A percentile compares a stretch with the other conserved stretches of the same genome.
These are phyloP conservation scores for Cladosporium cucumerinum DNA, from an alignment of 2,329 filamentous ascomycete species.

Conservation along the genomic window DNA sequence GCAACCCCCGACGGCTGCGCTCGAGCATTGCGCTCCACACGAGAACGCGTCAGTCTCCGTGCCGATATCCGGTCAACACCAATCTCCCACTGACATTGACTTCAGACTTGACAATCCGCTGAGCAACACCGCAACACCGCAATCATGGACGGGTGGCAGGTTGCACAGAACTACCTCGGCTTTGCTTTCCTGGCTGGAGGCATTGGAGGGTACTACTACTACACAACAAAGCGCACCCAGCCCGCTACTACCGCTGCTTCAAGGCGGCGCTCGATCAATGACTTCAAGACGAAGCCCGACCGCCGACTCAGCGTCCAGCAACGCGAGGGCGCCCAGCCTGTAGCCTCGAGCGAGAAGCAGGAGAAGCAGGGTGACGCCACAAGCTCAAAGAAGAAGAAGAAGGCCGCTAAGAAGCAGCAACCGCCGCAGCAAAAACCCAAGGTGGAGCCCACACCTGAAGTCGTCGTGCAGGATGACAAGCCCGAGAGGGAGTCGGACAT, in stretches of 20 bases:
- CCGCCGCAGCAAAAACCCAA: slow-evolving; percentile 18
- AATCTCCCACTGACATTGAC: neutral
- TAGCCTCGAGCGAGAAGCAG: slow-evolving; percentile 16
- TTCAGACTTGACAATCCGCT: neutral
- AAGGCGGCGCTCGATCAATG: slow-evolving; percentile 8
- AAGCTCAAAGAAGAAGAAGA: slow-evolving; percentile 36
- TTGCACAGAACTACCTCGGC: slow-evolving; percentile 21
- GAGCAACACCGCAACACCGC: slow-evolving; percentile 7
- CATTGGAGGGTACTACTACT: slow-evolving; percentile 18
- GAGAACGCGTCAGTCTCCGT: slow-evolving; percentile 14
- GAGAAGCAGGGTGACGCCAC: slow-evolving; percentile 20
- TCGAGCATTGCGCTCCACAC: slow-evolving; percentile 1
- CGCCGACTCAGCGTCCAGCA: slow-evolving; percentile 11
- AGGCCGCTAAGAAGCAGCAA: slow-evolving; percentile 28
- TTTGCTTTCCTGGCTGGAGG: slow-evolving; percentile 18
- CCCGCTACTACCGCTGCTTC: neutral
- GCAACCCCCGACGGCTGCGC: slow-evolving; percentile 1
- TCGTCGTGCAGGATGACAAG: slow-evolving; percentile 30
- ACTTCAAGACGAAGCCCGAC: slow-evolving; percentile 14
- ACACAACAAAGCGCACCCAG: slow-evolving; percentile 16
- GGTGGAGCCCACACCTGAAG: slow-evolving; percentile 25
- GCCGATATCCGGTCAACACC: slow-evolving; percentile 6
- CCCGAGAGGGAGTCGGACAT: slow-evolving; percentile 57
- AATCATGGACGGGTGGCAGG: slow-evolving; percentile 24
- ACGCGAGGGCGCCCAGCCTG: neutral